A percentile compares a stretch with the other conserved stretches of the same genome.
These are phyloP conservation scores for Botryotinia narcissicola DNA, from an alignment of 2,329 filamentous ascomycete genomes.

Conservation along the genomic window DNA sequence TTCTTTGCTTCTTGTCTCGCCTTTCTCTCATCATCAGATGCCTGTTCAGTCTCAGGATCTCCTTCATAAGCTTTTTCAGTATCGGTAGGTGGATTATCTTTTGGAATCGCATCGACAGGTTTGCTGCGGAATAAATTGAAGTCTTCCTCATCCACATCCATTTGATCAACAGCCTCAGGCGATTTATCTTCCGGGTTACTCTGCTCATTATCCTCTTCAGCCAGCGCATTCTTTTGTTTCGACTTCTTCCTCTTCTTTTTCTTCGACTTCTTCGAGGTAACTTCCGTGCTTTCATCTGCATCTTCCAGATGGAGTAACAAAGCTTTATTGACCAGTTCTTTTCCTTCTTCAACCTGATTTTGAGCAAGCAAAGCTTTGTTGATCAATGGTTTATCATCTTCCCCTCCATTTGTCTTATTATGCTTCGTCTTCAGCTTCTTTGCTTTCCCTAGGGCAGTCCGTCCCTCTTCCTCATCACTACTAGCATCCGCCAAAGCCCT, in stretches of 20 bases:
- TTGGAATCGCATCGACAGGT: slow-evolving; percentile 5
- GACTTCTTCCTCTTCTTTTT: slow-evolving; percentile 23
- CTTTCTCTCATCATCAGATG: slow-evolving; percentile 9
- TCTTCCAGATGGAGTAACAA: slow-evolving; percentile 12
- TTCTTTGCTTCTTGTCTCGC: slow-evolving; percentile 15
- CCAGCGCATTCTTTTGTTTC: slow-evolving; percentile 14
- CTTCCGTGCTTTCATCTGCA: slow-evolving; percentile 8
- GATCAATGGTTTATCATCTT: slow-evolving; percentile 13
- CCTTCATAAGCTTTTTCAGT: slow-evolving; percentile 18
- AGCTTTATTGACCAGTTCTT: slow-evolving; percentile 19
- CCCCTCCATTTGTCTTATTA: not conserved
- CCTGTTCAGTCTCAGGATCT: slow-evolving; percentile 10
- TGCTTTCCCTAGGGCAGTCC: slow-evolving; percentile 38
- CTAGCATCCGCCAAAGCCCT: slow-evolving; percentile 34
- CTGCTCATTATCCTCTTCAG: slow-evolving; percentile 2
- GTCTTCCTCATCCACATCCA: slow-evolving; percentile 15
- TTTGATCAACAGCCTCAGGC: slow-evolving; percentile 9
- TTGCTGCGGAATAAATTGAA: slow-evolving; percentile 20
- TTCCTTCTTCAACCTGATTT: slow-evolving; percentile 5
- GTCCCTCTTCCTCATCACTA: slow-evolving; percentile 40
- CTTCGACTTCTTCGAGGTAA: slow-evolving; percentile 20
- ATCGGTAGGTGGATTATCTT: not conserved
- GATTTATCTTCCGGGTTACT: slow-evolving; percentile 1
- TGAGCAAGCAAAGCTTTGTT: slow-evolving; percentile 20
- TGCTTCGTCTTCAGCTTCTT: slow-evolving; percentile 35